Percentiles rank a stretch among this genome's conserved stretches.
Evolutionary conservation across 106 monocot species (phyloP).

Genomic region (Allium sativum): DNA sequence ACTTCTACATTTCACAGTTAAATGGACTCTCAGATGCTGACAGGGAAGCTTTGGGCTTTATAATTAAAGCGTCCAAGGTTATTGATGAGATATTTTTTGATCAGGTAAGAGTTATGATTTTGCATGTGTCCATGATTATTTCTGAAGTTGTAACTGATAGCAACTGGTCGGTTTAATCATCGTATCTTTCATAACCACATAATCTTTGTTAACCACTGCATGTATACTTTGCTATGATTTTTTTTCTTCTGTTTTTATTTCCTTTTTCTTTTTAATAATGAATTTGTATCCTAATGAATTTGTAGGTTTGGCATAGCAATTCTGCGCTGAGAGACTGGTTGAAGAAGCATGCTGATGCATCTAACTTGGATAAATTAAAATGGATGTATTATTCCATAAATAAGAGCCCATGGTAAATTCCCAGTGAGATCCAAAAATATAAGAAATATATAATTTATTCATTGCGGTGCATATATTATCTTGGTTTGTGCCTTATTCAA

Average conservation of each 20-base stretch:
- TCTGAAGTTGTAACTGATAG: background rate
- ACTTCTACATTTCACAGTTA: slow-evolving; percentile 36
- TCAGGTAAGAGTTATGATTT: slow-evolving; percentile 35
- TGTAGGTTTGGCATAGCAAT: slow-evolving; percentile 77
- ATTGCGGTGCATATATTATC: background rate
- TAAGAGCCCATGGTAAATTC: slow-evolving; percentile 86
- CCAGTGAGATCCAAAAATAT: background rate
- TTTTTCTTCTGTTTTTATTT: background rate
- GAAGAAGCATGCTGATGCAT: slow-evolving; percentile 40
- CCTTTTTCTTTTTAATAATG: background rate
- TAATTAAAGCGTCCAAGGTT: slow-evolving; percentile 68
- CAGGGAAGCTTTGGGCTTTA: slow-evolving; percentile 48
- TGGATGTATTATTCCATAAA: slow-evolving; percentile 92
- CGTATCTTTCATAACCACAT: background rate
- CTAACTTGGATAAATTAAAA: slow-evolving; percentile 58
- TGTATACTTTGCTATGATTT: background rate
- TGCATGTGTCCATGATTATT: background rate
- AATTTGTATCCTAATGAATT: background rate
- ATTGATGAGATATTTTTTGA: slow-evolving; percentile 74
- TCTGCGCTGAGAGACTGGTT: slow-evolving; percentile 75
- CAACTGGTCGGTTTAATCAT: too few relatives aligned
- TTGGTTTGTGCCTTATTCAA: background rate
- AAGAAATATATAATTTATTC: background rate
- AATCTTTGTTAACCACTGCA: background rate
- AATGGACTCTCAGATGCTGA: slow-evolving; percentile 59